Evolutionary conservation across 2,329 filamentous ascomycete species (phyloP), one percentile per base, ranked within the genome.

Genomic region (Pseudogymnoascus sp.): DNA sequence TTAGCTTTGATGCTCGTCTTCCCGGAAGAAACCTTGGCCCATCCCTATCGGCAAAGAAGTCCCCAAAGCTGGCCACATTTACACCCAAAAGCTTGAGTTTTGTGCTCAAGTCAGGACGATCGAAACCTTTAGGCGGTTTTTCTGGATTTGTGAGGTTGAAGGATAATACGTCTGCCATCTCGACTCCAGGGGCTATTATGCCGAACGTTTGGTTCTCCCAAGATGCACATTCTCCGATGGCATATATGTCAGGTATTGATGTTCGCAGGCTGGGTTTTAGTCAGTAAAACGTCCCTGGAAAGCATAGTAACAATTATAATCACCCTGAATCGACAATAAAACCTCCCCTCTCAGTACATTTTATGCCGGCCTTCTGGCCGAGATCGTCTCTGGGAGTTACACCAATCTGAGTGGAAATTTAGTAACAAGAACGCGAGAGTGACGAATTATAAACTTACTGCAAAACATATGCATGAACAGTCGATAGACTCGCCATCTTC

Each of bases 21-120:
- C 80, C 79, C 0, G 90, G 91, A n/a, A 93, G 76, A 54, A 85
- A 80, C 65, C 87, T 88, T 0, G 90, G 90, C 0, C 91, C 91
- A 70, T 96, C 89, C 30, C 89, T 79, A 68, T 96, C 91, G 0
- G 91, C 91, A 66, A 96, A 96, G 77, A 92, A 96, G 71, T 96
- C 92, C 0, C 92, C 91, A 70, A 96, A 96, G 69, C 89, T 94
- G 16, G 92, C 92, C 4, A 96, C 92, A 66, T 96, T 90, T 7
- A 96, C 90, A 0, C 91, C 91, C 0, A 96, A 79, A 0, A 96
- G 78, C 77, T 96, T 96, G 30, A 96, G 77, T 72, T 96, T 96
- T 0, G 91, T 96, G 77, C 91, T 96, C 39, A 96, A 78, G 72
- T 96, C 91, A 0, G 91, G 92, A 4, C 86, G 78, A 72, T 90